These are phyloP conservation scores for Saraca asoca DNA, from an alignment of 331 rosid genomes.

Conservation along the genomic window DNA sequence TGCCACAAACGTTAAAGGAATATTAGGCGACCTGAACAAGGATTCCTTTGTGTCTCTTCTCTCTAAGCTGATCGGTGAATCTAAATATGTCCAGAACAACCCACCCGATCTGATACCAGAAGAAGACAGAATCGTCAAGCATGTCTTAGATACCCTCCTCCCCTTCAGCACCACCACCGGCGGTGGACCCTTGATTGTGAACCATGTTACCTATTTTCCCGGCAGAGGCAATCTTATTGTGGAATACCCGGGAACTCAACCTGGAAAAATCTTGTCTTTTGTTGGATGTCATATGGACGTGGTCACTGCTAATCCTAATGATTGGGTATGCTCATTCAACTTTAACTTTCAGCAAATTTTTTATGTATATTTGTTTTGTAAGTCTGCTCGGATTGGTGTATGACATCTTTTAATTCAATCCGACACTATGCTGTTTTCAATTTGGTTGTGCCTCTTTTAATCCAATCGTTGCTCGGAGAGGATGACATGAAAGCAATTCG, in stretches of 20 bases:
- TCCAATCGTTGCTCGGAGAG: background rate
- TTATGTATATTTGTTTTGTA: background rate
- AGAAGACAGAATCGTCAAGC: slow-evolving; percentile 73
- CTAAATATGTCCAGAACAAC: slow-evolving; percentile 82
- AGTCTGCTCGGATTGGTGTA: too few relatives aligned
- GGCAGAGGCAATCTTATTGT: slow-evolving; percentile 81
- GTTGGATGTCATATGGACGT: slow-evolving; percentile 97
- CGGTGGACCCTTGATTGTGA: slow-evolving; percentile 73
- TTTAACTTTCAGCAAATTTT: background rate
- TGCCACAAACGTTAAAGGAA: slow-evolving; percentile 38
- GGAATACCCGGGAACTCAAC: slow-evolving; percentile 81
- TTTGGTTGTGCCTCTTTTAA: background rate
- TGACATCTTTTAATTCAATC: too few relatives aligned
- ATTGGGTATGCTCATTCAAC: slow-evolving; percentile 66
- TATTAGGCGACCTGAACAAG: slow-evolving; percentile 59
- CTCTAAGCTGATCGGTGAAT: slow-evolving; percentile 77
- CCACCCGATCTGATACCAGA: slow-evolving; percentile 77
- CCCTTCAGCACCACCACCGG: slow-evolving; percentile 76
- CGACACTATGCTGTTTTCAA: background rate
- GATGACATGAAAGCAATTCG: background rate
- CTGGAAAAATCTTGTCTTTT: slow-evolving; percentile 73
- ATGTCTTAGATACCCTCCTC: slow-evolving; percentile 61
- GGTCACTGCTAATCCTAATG: slow-evolving; percentile 83
- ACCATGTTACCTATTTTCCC: slow-evolving; percentile 68
- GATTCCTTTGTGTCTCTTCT: slow-evolving; percentile 73